These are phyloP conservation scores for Ampelocalamus luodianensis DNA, from an alignment of 176 grass and related monocot species.

Conservation along the genomic window DNA sequence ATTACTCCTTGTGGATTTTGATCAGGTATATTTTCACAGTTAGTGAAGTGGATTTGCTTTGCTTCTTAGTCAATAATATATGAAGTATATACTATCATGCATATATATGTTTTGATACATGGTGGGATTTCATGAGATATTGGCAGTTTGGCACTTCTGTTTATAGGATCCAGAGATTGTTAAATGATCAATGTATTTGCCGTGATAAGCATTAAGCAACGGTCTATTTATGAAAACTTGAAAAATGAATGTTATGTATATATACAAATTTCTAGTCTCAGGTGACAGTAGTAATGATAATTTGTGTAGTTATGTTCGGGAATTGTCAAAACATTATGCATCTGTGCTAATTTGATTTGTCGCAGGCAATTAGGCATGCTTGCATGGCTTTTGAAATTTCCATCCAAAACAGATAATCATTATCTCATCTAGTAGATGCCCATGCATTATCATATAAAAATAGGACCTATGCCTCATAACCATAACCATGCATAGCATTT, in stretches of 20 bases:
- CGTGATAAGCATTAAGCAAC: background rate
- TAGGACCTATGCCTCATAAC: background rate
- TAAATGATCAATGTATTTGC: background rate
- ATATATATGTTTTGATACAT: background rate
- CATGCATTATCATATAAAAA: background rate
- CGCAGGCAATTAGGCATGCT: background rate
- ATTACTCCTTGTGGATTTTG: constrained; percentile 95
- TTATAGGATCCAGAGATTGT: background rate
- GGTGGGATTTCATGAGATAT: background rate
- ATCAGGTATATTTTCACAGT: constrained; percentile 65
- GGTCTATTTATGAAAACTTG: background rate
- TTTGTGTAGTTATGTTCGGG: background rate
- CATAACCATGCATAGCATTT: background rate
- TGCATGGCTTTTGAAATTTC: background rate
- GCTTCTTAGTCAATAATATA: background rate
- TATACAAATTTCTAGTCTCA: background rate
- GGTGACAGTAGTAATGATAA: background rate
- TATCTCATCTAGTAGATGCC: background rate
- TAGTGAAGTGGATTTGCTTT: background rate
- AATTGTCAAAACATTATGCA: background rate
- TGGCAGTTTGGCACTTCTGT: background rate
- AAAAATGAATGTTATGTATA: background rate
- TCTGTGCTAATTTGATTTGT: background rate
- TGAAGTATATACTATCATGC: background rate
- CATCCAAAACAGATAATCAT: background rate